Evolutionary conservation across 1,284 basidiomycete genomes (phyloP).

Genomic region (Laetiporus sulphureus): DNA sequence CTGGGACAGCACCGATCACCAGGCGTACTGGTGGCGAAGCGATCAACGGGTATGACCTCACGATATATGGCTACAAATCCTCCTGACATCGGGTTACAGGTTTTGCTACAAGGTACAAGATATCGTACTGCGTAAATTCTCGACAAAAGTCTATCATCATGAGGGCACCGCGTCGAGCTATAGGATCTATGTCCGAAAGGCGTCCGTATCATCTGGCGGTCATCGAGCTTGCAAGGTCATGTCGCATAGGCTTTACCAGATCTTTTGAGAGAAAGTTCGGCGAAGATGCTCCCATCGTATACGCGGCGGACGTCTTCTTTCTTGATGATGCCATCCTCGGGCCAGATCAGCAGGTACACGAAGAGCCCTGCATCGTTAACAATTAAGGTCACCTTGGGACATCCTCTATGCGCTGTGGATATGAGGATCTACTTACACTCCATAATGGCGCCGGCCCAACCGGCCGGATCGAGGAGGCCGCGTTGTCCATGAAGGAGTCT

Average conservation of each 20-base stretch:
- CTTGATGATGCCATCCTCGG: conserved; percentile 36
- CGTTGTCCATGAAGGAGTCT: conserved; percentile 26
- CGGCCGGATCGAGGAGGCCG: conserved; percentile 30
- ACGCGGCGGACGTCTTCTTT: conserved; percentile 44
- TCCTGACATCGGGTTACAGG: too few relatives aligned
- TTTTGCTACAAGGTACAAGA: too few relatives aligned
- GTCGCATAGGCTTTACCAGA: conserved; percentile 7
- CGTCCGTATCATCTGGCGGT: too few relatives aligned
- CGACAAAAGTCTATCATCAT: too few relatives aligned
- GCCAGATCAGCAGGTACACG: conserved; percentile 43
- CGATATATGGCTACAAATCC: too few relatives aligned
- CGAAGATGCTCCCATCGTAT: conserved; percentile 33
- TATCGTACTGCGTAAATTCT: too few relatives aligned
- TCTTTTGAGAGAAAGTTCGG: conserved; percentile 14
- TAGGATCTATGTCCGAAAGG: too few relatives aligned
- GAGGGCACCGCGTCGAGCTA: too few relatives aligned
- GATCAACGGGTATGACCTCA: too few relatives aligned
- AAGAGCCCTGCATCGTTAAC: conserved; percentile 29
- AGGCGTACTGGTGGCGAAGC: too few relatives aligned
- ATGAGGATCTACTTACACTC: conserved; percentile 23
- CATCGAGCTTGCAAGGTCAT: not conserved
- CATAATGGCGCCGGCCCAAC: conserved; percentile 26
- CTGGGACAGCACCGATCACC: conserved; percentile 1
- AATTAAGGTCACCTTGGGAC: too few relatives aligned
- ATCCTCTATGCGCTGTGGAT: too few relatives aligned